Evolutionary conservation across 306 rosid species (phyloP), one percentile per base, ranked within the genome.

Genomic region (Biancaea sappan): DNA sequence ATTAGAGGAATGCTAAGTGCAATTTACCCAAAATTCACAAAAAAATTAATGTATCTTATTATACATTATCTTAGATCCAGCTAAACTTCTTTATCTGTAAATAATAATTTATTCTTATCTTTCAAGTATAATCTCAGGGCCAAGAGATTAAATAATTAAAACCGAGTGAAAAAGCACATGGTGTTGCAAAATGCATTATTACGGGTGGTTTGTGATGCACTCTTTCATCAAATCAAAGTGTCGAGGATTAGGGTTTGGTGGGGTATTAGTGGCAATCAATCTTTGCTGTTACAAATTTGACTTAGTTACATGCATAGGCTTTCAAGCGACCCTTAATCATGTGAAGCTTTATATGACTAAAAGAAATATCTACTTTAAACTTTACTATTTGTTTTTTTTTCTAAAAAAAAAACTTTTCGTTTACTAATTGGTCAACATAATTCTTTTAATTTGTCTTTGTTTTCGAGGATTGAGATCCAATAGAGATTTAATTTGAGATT

Each of bases 331-430:
- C 56, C 52, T 38, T 37, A 40, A 26, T 38, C 15, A 35, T 14
- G 37, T 16, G 51, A 53, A 51, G 48, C 77, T 62, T 78, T 70
- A 29, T 48, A 51, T 48, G 72, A 70, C 38, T 14, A 50, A 51
- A 70, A 63, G 47, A 31, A 52, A 41, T 22, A 2, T 31, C 34
- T 26, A 34, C 52, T 71, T 40, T 71, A 11, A 15, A 51, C 67
- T 71, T 71, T 61, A 62, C 66, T 52, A 11, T 28, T 71, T 62
- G 68, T 41, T 21, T n/a, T n/a, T n/a, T n/a, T n/a, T n/a, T n/a
- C n/a, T n/a, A n/a, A n/a, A n/a, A n/a, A 41, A 1, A 4, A 15
- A 41, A 2, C 37, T 50, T 59, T 8, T 57, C n/a, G 56, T 21
- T 53, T 64, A 5, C 14, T 26, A 8, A 35, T 59, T 59, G 48